Evolutionary conservation across 345 rosid genomes (phyloP).

Genomic region (Raphanus raphanistrum): DNA sequence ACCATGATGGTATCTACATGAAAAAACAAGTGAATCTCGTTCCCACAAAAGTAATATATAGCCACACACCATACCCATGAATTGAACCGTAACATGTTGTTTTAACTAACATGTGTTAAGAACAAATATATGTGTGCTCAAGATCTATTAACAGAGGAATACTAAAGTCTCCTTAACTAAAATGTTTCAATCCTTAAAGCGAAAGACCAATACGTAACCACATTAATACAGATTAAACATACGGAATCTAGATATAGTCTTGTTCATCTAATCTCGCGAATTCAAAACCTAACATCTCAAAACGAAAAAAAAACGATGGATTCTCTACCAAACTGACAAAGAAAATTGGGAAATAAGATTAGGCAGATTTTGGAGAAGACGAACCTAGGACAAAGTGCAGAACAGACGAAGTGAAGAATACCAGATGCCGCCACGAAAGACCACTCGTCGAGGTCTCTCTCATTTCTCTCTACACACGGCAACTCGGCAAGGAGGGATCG

Average conservation of each 20-base stretch:
- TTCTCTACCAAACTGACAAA: constrained; percentile 11
- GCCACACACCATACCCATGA: no score
- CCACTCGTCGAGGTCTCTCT: constrained; percentile 15
- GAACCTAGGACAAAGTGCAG: constrained; percentile 57
- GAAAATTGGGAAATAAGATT: background rate
- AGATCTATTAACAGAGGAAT: constrained; percentile 5
- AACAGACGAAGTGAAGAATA: constrained; percentile 44
- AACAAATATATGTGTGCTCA: background rate
- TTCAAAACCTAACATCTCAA: background rate
- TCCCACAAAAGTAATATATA: no score
- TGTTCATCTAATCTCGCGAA: constrained; percentile 20
- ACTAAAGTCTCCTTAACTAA: background rate
- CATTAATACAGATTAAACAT: background rate
- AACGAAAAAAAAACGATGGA: background rate
- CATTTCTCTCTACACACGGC: constrained; percentile 6
- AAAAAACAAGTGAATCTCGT: no score
- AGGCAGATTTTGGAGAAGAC: constrained; percentile 36
- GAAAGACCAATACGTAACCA: background rate
- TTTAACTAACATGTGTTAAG: no score
- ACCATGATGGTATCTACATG: no score
- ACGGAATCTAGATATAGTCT: constrained; percentile 9
- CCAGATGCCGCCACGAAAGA: constrained; percentile 24
- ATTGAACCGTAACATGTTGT: no score
- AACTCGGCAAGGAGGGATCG: no score
- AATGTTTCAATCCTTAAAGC: constrained; percentile 18